Evolutionary conservation across 257 asterid genomes (phyloP).

Genomic region (Nicotiana sylvestris): DNA sequence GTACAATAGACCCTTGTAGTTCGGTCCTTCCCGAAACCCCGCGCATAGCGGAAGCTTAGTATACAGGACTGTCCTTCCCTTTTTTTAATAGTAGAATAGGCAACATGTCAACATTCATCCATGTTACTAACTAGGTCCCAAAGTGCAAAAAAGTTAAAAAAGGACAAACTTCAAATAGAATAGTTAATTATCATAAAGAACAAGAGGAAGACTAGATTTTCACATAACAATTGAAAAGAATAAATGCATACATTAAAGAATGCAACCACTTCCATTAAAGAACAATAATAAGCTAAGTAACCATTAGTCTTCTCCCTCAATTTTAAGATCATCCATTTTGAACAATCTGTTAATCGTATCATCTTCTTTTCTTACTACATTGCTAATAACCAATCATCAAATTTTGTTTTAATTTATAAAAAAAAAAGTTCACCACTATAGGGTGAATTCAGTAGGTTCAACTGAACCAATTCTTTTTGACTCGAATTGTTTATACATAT

Average conservation of each 20-base stretch:
- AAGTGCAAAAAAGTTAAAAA: not conserved
- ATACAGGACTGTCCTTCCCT: no score
- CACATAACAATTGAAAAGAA: not conserved
- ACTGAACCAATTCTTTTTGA: not conserved
- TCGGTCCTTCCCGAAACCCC: no score
- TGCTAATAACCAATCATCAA: not conserved
- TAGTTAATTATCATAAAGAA: not conserved
- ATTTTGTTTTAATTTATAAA: not conserved
- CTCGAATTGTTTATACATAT: not conserved
- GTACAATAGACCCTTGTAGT: fast-evolving
- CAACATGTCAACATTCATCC: not conserved
- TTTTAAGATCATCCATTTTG: not conserved
- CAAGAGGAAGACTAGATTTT: not conserved
- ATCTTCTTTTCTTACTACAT: not conserved
- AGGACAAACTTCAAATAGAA: not conserved
- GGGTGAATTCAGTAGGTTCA: not conserved
- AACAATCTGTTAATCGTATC: not conserved
- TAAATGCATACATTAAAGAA: not conserved
- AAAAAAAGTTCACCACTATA: not conserved
- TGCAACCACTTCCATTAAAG: not conserved
- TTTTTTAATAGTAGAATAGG: not conserved
- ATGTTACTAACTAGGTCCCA: not conserved
- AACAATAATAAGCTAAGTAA: not conserved
- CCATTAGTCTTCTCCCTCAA: not conserved
- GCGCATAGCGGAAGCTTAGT: fast-evolving